These are phyloP conservation scores for Blastocladiella britannica DNA, from an alignment of 192 early-diverging fungal species.

Conservation along the genomic window DNA sequence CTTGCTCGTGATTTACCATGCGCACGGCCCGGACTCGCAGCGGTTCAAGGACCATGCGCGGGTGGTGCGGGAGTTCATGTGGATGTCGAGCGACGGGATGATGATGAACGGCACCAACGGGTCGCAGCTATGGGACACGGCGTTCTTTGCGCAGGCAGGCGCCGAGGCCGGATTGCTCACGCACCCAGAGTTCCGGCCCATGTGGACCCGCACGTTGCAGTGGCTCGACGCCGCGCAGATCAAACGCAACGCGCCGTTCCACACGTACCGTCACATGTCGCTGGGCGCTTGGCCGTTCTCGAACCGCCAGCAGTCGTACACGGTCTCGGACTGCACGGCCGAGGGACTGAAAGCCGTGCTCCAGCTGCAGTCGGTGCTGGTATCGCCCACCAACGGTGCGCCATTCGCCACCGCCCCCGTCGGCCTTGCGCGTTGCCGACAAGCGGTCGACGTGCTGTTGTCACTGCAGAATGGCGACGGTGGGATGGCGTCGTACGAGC, in stretches of 20 bases:
- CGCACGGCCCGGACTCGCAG: slow-evolving; percentile 62
- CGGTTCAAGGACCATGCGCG: slow-evolving; percentile 52
- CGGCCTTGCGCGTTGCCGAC: slow-evolving; percentile 43
- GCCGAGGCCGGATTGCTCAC: slow-evolving; percentile 31
- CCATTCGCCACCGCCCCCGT: slow-evolving; percentile 29
- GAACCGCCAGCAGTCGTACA: slow-evolving; percentile 79
- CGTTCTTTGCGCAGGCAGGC: slow-evolving; percentile 65
- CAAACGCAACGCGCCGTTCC: slow-evolving; percentile 41
- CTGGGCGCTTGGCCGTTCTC: slow-evolving; percentile 96
- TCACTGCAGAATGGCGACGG: slow-evolving; percentile 79
- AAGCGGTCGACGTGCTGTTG: slow-evolving; percentile 78
- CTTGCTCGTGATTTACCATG: slow-evolving; percentile 66
- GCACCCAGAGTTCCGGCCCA: slow-evolving; percentile 30
- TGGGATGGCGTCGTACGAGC: slow-evolving; percentile 87
- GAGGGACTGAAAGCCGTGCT: slow-evolving; percentile 74
- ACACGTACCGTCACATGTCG: slow-evolving; percentile 58
- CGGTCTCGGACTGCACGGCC: slow-evolving; percentile 85
- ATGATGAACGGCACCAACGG: slow-evolving; percentile 93
- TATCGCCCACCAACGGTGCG: neutral
- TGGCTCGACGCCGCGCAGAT: slow-evolving; percentile 83
- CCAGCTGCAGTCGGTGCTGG: slow-evolving; percentile 41
- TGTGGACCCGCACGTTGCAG: slow-evolving; percentile 40
- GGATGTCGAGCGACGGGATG: slow-evolving; percentile 77
- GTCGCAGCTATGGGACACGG: slow-evolving; percentile 89
- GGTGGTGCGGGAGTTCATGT: slow-evolving; percentile 68